Evolutionary conservation across 441 rosid genomes (phyloP), one percentile per base, ranked within the genome.

Genomic region (Jatropha podagrica): DNA sequence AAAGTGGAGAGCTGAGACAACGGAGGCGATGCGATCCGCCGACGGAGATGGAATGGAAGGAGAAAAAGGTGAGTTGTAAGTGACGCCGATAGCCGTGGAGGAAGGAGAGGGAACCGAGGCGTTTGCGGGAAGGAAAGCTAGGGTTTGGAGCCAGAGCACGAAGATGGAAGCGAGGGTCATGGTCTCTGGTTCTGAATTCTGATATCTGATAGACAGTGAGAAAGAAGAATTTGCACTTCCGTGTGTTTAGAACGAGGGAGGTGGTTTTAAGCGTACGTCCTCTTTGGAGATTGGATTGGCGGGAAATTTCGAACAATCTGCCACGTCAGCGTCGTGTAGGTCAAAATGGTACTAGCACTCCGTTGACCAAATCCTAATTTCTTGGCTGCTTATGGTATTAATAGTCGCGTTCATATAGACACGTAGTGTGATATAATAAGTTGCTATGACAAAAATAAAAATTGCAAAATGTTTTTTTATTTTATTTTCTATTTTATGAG

Each of bases 1-100:
- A 81, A 94, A 75, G 37, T 79, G 81, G 73, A 94, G 89, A 27
- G 84, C 42, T 32, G 74, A 61, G 14, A 92, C 56, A 23, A 84
- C 67, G 3, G 84, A 72, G 13, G 87, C 82, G 37, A 89, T 75
- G 41, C 48, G 72, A 7, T 85, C 89, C n/a, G 89, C 84, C 0
- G 89, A 68, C 0, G 70, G 86, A 5, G 65, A 37, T 1, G 76
- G 73, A 0, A 54, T 8, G n/a, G 83, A 72, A 7, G 63, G 72
- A 10, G 76, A 77, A 3, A 63, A 64, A 3, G 76, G 42, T 62
- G 59, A 4, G 17, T 69, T 72, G 77, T 63, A 80, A 15, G 79
- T 80, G 63, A 76, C 69, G 54, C 83, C 83, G 18, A 80, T 44
- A 42, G 69, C 15, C 6, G 77, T 2, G 67, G 68, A 14, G 71